Evolutionary conservation across 2,329 filamentous ascomycete genomes (phyloP).

Genomic region (Penicillium italicum): DNA sequence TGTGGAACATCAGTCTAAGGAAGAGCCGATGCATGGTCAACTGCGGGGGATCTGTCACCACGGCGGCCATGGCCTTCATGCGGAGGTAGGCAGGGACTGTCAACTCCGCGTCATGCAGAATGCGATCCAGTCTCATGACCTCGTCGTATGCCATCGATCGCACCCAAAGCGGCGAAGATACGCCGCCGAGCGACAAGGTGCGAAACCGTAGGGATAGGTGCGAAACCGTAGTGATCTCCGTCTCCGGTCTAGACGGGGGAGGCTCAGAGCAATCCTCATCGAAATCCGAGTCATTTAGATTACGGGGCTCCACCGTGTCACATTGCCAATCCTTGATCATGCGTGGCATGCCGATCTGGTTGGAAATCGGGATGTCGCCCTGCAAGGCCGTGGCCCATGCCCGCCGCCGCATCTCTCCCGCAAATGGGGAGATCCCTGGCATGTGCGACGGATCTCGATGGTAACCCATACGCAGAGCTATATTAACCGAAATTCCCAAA

Average conservation of each 20-base stretch:
- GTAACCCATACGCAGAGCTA: constrained; percentile 59
- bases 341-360: constrained; percentile 61
- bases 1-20: constrained; percentile 22
- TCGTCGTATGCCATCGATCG: constrained; percentile 28
- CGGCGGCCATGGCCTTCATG: constrained; percentile 17
- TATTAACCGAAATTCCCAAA: constrained; percentile 52
- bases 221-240: constrained; percentile 49
- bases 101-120: constrained; percentile 4
- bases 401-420: constrained; percentile 51
- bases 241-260: constrained; percentile 50
- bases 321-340: constrained; percentile 57
- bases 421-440: constrained; percentile 50
- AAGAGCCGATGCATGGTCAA: constrained; percentile 23
- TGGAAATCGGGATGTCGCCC: constrained; percentile 58
- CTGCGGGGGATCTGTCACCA: constrained; percentile 22
- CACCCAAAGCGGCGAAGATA: constrained; percentile 31
- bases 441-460: constrained; percentile 55
- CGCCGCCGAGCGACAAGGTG: constrained; percentile 35
- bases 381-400: constrained; percentile 44
- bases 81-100: constrained; percentile 14
- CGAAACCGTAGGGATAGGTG: no score
- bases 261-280: constrained; percentile 47
- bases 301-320: constrained; percentile 55
- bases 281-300: constrained; percentile 59
- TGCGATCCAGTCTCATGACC: constrained; percentile 27